Evolutionary conservation across 306 rosid genomes (phyloP), one percentile per base, ranked within the genome.

Genomic region (Rosa lucieae): DNA sequence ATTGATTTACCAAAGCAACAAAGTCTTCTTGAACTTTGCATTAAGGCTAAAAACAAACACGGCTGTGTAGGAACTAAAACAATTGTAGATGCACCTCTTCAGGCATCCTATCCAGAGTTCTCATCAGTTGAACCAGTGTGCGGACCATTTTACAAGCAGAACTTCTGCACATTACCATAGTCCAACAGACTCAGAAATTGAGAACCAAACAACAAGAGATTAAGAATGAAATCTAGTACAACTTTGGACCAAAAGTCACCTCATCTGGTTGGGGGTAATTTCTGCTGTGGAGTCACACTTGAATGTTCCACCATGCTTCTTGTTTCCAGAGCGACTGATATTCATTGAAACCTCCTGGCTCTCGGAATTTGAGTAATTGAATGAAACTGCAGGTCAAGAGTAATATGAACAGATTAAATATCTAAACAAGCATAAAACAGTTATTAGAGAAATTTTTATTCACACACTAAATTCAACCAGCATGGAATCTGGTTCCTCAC

Each of bases 61-160:
- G 55, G 43, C 55, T 15, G n/a, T 23, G n/a, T 21, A 77, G 37
- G 29, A 67, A 59, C 51, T 72, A 78, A 69, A 44, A 10, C 66
- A 49, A 78, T 68, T 74, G 18, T 68, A 74, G 49, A 40, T 70
- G 85, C 85, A 95, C 98, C 89, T 93, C 99, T 73, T 93, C 96
- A 37, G 99, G 99, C 98, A 93, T 95, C 81, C 75, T 92, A 86
- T 95, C 98, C 82, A 94, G 87, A 89, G 99, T 95, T 89, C 99
- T 91, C 99, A 92, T 90, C 77, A 91, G 83, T 86, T 95, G 99
- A 87, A 95, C 97, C 46, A 95, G 86, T 37, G 99, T 95, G 73
- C 97, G 92, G 49, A 95, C 93, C 99, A 95, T 95, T 84, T 95
- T 92, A 84, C 99, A 95, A 39, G 98, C 99, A 84, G 99, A 92